Base-by-base conservation (phyloP, 2,329 filamentous ascomycete genomes). In the Septoria linicola region DNA sequence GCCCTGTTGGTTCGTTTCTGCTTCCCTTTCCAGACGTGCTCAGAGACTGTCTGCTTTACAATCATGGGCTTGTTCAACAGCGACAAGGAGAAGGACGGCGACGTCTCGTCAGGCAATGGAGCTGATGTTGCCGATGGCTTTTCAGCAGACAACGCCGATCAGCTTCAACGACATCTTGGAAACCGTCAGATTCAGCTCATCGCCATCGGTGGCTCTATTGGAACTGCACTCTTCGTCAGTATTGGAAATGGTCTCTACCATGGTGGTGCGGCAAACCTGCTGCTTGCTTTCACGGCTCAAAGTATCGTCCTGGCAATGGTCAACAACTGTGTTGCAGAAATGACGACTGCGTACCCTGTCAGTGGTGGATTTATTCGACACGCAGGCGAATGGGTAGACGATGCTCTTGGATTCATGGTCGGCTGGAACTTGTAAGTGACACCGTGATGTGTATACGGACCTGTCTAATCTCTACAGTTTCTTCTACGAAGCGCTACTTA, bases 261-360 rank as follows among this genome's bases (percentile, higher is more conserved):
- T 40, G 77, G 73, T 37, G 77, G 78, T 14, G 76, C 78, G 8
- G 74, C 69, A 40, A 78, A 74, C 51, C 69, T 85, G 34, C 73
- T 87, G 54, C 64, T 86, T 51, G 81, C 79, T 31, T 86, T 80
- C 63, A 72, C 73, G 27, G 56, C 82, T 36, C 83, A 85, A 64
- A 73, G 73, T 31, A 65, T 72, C 60, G 63, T 84, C 47, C 73
- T 85, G 53, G 82, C 72, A 19, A 70, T 83, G 40, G 79, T 85
- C 63, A 85, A 84, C 74, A 85, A 84, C 63, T 77, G 76, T 55
- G 73, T 84, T 53, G 82, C 83, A 7, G 83, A 86, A 66, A 85
- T 86, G 82, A 77, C 73, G 23, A 74, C 76, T 31, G 79, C 78
- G 55, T 81, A 83, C 74, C 83, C 83, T 19, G 76, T 86, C 40